Evolutionary conservation across 1,139 yeast genomes (phyloP), one percentile per base, ranked within the genome.

Genomic region (Wickerhamomyces sp.): DNA sequence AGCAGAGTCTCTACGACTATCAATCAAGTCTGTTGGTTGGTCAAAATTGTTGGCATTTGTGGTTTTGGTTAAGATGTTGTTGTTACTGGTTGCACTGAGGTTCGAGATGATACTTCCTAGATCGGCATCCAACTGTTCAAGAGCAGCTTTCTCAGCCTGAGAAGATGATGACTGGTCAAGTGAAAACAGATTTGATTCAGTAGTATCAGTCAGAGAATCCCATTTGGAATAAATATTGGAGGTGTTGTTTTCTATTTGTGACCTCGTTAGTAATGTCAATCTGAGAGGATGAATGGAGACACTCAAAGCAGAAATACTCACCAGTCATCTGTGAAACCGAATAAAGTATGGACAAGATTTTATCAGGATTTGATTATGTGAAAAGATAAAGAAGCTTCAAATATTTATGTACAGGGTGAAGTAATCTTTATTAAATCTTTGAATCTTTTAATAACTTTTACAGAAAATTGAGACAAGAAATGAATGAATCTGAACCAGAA

Each of bases 21-120:
- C 33, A 10, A 45, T 29, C 15, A 46, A 30, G 15, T 46, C 45
- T n/a, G 34, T 38, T 30, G 44, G 43, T 64, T 55, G 73, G 63
- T 27, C 75, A 67, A 51, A 72, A 61, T 38, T 69, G 57, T 45
- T 73, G 41, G 39, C 35, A 37, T 15, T 41, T 42, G 36, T 41
- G 36, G 36, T 35, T 35, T 36, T 45, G 44, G 42, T 40, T 45
- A 36, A 44, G 47, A 37, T 40, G 42, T 50, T 58, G 35, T 56
- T 54, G 45, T 63, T 62, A 18, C 62, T 59, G 29, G 57, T 48
- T 6, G 59, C 61, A 36, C 62, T 57, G 35, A 68, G 52, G 37
- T 68, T 58, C 2, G 73, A 69, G 43, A 68, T 65, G 48, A 38
- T 37, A 18, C 40, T 38, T 11, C 40, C 40, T 1, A 38, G 13